A percentile compares a stretch with the other conserved stretches of the same genome.
Evolutionary conservation across 2,329 filamentous ascomycete species (phyloP).

Genomic region (Apiospora rasikravindrae): DNA sequence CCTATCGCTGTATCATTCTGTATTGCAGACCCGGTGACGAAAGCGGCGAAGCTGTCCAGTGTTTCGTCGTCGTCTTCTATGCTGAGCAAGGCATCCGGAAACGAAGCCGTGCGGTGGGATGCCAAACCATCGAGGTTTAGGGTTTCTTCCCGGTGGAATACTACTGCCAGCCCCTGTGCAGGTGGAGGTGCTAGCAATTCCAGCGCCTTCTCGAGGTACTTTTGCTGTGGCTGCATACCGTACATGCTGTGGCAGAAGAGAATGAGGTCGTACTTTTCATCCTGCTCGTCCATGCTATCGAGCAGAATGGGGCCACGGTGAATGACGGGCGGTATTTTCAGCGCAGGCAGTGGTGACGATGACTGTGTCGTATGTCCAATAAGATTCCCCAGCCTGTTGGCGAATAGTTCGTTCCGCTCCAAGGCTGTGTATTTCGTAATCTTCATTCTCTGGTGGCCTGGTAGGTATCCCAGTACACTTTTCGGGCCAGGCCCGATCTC

Average conservation of each 20-base stretch:
- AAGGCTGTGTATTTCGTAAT: constrained; percentile 58
- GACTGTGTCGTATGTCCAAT: constrained; percentile 38
- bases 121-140: constrained; percentile 54
- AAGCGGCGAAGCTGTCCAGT: constrained; percentile 58
- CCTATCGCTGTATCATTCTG: constrained; percentile 34
- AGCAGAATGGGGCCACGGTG: constrained; percentile 44
- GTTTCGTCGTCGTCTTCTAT: constrained; percentile 50
- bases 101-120: constrained; percentile 51
- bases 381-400: constrained; percentile 48
- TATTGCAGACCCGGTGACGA: constrained; percentile 52
- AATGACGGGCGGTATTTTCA: constrained; percentile 47
- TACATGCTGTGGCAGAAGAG: constrained; percentile 71
- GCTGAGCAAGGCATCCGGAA: constrained; percentile 49
- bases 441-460: constrained; percentile 45
- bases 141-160: constrained; percentile 59
- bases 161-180: constrained; percentile 50
- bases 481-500: constrained; percentile 65
- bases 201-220: constrained; percentile 52
- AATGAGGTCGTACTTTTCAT: constrained; percentile 56
- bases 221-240: constrained; percentile 56
- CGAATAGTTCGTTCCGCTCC: constrained; percentile 57
- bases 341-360: constrained; percentile 45
- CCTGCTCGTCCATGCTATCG: constrained; percentile 33
- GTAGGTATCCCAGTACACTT: constrained; percentile 58
- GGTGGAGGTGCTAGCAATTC: constrained; percentile 49